Evolutionary conservation across 306 rosid genomes (phyloP).

Genomic region (Abrus pulchellus): DNA sequence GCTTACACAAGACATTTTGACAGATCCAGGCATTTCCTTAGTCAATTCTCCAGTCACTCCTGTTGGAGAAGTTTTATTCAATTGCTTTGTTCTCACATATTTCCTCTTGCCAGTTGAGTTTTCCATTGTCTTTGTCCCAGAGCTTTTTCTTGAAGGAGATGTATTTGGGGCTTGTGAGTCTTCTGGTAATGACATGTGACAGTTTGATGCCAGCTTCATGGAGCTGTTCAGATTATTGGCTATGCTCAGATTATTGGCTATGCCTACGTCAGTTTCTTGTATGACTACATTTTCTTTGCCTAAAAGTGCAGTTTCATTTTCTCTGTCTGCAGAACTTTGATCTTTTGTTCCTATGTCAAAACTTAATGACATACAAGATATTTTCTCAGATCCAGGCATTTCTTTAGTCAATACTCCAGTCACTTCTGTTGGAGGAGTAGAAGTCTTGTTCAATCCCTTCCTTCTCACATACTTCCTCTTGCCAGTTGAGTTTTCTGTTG

Average conservation of each 20-base stretch:
- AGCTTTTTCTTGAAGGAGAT: conserved; percentile 22
- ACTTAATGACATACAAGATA: conserved; percentile 51
- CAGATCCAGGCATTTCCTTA: conserved; percentile 41
- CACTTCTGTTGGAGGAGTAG: conserved; percentile 42
- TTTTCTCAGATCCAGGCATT: conserved; percentile 48
- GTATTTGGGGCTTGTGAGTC: conserved; percentile 39
- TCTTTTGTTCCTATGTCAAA: conserved; percentile 42
- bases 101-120: conserved; percentile 42
- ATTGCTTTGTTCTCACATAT: conserved; percentile 11
- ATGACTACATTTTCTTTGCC: conserved; percentile 44
- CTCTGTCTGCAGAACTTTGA: conserved; percentile 32
- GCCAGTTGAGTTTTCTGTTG: conserved; percentile 22
- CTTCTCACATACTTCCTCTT: conserved; percentile 43
- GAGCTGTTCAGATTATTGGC: conserved; percentile 38
- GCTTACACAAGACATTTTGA: conserved; percentile 57
- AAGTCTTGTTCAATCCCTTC: conserved; percentile 37
- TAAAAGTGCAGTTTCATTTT: conserved; percentile 32
- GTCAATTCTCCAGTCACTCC: conserved; percentile 44
- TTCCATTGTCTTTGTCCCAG: conserved; percentile 25
- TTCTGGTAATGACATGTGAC: conserved; percentile 44
- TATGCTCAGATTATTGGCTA: neutral
- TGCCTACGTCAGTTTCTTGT: conserved; percentile 26
- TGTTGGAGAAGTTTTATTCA: conserved; percentile 45
- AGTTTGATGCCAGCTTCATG: conserved; percentile 40
- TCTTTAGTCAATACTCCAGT: conserved; percentile 38